Conservation (phyloP, 176 grass and related monocot species). For the Oryza officinalis region DNA sequence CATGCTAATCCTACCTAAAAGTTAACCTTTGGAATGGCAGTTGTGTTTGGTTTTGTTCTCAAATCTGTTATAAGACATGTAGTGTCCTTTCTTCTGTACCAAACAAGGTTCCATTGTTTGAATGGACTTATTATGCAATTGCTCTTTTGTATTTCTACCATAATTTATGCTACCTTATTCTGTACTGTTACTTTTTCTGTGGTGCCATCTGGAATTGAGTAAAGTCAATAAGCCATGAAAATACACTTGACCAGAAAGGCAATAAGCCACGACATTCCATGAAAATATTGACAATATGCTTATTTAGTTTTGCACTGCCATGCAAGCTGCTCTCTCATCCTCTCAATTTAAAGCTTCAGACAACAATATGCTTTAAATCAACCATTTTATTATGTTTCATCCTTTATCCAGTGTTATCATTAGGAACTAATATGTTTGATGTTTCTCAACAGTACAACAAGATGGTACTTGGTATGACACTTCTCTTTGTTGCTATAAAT, state of each 20-base stretch:
- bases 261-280: neutral
- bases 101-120: neutral
- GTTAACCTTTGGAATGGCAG: neutral
- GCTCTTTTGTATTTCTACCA: neutral
- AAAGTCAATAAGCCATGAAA: conserved; percentile 22
- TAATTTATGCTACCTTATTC: neutral
- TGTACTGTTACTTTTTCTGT: neutral
- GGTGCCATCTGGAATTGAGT: neutral
- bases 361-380: too few species aligned
- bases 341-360: too few species aligned
- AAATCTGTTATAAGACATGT: neutral
- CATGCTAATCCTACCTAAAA: neutral
- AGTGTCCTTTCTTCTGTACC: neutral
- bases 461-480: conserved; percentile 30
- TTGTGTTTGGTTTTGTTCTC: neutral
- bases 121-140: neutral
- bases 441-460: conserved; percentile 23
- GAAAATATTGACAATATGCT: neutral
- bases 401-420: too few species aligned
- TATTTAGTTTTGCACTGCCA: conserved; percentile 1
- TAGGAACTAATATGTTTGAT: neutral
- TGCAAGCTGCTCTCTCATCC: too few species aligned
- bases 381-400: too few species aligned
- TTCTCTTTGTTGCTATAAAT: conserved; percentile 41
- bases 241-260: neutral